These are phyloP conservation scores for Streptanthus diversifolius DNA, from an alignment of 345 rosid genomes.

Conservation along the genomic window DNA sequence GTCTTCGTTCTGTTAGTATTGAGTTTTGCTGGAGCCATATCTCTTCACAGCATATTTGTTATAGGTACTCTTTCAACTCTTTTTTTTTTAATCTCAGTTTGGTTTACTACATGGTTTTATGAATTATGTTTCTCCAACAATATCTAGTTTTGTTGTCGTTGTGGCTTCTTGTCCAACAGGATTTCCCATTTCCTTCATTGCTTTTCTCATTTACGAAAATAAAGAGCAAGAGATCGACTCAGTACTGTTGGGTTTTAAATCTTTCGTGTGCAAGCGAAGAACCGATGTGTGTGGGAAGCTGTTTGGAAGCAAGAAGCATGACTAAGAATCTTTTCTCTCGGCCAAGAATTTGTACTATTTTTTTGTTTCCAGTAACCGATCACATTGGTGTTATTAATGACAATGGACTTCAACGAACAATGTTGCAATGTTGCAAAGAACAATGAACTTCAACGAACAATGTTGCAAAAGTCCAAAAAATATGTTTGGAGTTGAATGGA, in stretches of 20 bases:
- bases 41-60: constrained; percentile 52
- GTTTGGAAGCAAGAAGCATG: constrained; percentile 42
- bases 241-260: constrained; percentile 38
- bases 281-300: constrained; percentile 45
- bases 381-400: too few relatives aligned
- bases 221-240: constrained; percentile 67
- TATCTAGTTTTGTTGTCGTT: background rate
- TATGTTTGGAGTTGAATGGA: too few relatives aligned
- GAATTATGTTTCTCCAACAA: background rate
- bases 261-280: constrained; percentile 45
- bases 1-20: constrained; percentile 44
- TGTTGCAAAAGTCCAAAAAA: too few relatives aligned
- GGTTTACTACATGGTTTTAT: background rate
- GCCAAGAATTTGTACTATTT: background rate
- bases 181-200: constrained; percentile 54
- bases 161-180: constrained; percentile 43
- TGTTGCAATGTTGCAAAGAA: too few relatives aligned
- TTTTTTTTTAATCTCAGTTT: constrained; percentile 3
- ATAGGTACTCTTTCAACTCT: constrained; percentile 50
- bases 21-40: constrained; percentile 59
- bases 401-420: too few relatives aligned
- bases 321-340: constrained; percentile 23
- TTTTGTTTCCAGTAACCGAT: constrained; percentile 8
- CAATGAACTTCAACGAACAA: too few relatives aligned
- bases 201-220: constrained; percentile 55